Evolutionary conservation across 1,284 basidiomycete species (phyloP), one percentile per base, ranked within the genome.

Genomic region (Meira miltonrushii): DNA sequence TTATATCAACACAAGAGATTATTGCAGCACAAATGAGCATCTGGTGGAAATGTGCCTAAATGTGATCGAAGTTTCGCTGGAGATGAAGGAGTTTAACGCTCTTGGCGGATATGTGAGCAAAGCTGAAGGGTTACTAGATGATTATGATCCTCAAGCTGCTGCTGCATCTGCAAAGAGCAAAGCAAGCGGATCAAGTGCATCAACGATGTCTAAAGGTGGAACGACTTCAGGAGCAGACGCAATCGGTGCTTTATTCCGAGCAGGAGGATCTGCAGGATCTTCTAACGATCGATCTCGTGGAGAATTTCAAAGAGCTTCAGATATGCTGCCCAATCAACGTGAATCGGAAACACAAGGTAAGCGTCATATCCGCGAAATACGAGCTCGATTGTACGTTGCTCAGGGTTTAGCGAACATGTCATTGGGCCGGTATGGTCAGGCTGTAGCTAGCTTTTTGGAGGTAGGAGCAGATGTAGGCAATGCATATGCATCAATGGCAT

Each of bases 101-200:
- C 84, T 93, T 43, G 82, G 86, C 15, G 90, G 88, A 2, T 92
- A 92, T 74, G 85, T 92, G 44, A 90, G 87, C 84, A 94, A 94
- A 80, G 91, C 90, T 8, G 90, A 92, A 59, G 85, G 88, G 0
- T 88, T 90, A 0, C 81, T 93, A 28, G 89, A 92, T 50, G 83
- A 86, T 1, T 81, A 84, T 2, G 71, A 79, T 5, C 72, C 66
- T 1, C 60, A 54, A 12, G 58, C 53, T 15, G 58, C 53, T 1
- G 64, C 38, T 52, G 73, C 15, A 66, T 76, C 3, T 33, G 53
- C 51, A 5, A 33, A 19, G 25, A 33, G 28, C 8, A 28, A 37
- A 15, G 13, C 51, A 47, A 40, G 53, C 19, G 51, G 21, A 46
- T 80, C 81, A 62, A 60, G 75, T 23, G 84, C 84, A 68, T 79